Percentiles rank a stretch among this genome's conserved stretches.
These are phyloP conservation scores for Fusarium clavum DNA, from an alignment of 2,329 filamentous ascomycete species.

Conservation along the genomic window DNA sequence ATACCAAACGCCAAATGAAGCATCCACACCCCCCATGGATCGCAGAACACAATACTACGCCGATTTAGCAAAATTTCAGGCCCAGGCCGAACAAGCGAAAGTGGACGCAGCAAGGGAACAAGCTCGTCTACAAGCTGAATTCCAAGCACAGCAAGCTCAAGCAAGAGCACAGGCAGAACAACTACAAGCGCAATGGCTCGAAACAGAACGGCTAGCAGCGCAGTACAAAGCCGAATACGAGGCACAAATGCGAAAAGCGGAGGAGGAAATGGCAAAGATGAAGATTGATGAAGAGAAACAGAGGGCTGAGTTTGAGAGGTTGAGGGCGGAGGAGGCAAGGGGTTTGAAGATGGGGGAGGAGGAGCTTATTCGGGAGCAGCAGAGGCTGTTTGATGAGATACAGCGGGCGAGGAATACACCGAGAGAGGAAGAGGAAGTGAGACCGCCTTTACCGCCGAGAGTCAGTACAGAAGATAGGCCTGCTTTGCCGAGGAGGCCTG, in stretches of 20 bases:
- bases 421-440: background rate
- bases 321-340: conserved; percentile 20
- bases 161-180: conserved; percentile 20
- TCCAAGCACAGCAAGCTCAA: background rate
- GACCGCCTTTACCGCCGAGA: conserved; percentile 23
- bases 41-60: background rate
- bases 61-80: background rate
- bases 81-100: background rate
- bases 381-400: conserved; percentile 34
- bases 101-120: background rate
- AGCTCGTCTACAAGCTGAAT: background rate
- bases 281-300: conserved; percentile 16
- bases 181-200: conserved; percentile 31
- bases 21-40: background rate
- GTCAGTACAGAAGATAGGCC: conserved; percentile 15
- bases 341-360: conserved; percentile 8
- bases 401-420: background rate
- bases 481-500: conserved; percentile 30
- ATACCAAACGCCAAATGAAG: background rate
- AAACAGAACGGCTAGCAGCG: conserved; percentile 40
- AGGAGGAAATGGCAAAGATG: conserved; percentile 24
- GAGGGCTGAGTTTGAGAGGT: conserved; percentile 1
- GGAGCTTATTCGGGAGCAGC: conserved; percentile 29
- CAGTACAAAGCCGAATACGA: conserved; percentile 38
- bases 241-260: conserved; percentile 15